Evolutionary conservation across 148 eudicot species (phyloP).

Genomic region (Camellia japonica): DNA sequence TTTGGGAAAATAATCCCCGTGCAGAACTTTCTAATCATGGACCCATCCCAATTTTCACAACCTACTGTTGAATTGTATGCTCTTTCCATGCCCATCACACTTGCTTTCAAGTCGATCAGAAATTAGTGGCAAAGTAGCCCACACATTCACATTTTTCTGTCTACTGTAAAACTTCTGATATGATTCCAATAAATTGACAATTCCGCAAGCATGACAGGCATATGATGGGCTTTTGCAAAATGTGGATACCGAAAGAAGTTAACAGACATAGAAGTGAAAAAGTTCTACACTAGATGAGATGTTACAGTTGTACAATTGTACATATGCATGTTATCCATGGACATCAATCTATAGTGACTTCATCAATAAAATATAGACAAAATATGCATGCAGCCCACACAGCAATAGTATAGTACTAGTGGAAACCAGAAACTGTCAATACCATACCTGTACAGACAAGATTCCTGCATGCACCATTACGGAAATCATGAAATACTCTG

Average conservation of each 20-base stretch:
- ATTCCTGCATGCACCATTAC: slow-evolving; percentile 94
- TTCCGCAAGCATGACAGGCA: not conserved
- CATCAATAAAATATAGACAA: not conserved
- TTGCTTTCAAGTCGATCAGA: not conserved
- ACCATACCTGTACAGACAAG: slow-evolving; percentile 89
- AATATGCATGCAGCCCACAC: not conserved
- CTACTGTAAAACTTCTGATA: not conserved
- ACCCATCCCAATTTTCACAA: not conserved
- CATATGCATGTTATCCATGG: not conserved
- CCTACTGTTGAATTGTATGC: not conserved
- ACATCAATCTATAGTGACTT: not conserved
- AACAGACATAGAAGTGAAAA: not conserved
- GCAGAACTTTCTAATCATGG: not conserved
- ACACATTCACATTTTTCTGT: not conserved
- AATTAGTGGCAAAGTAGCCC: not conserved
- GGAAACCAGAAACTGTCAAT: not conserved
- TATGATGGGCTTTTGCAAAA: not conserved
- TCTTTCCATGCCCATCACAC: not conserved
- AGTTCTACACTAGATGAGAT: not conserved
- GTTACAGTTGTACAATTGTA: not conserved
- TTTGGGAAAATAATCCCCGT: not conserved
- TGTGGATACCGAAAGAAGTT: not conserved
- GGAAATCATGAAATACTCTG: slow-evolving; percentile 88
- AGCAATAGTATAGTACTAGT: not conserved
- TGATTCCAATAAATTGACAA: not conserved